Base-by-base conservation (phyloP, 345 rosid genomes). In the Camelina laxa region DNA sequence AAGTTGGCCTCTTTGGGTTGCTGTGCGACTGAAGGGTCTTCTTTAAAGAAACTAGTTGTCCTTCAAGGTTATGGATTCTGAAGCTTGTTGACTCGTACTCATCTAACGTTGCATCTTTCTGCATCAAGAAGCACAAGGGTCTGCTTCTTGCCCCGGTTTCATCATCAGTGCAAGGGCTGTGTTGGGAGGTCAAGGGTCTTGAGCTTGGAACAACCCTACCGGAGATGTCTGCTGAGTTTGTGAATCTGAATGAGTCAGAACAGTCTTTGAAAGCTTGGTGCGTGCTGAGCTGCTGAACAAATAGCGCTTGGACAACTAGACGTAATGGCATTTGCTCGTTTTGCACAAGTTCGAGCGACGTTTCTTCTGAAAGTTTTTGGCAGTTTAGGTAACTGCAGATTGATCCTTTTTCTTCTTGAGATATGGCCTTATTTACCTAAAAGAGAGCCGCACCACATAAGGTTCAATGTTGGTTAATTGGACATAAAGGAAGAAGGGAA, bases 251-350 rank as follows among this genome's bases (percentile, higher is more conserved):
- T 42, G 73, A 69, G 39, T 69, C 63, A 4, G 95, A 89, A 67
- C 95, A 91, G 73, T 91, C 90, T 76, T 81, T 89, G 80, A 89
- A 89, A 35, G 90, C 88, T 74, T 84, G 88, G 66, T 91, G 94
- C 2, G 92, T 91, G 65, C 82, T 87, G 49, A 86, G 82, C 77
- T 91, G 94, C 50, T 89, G 97, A 44, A 89, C 79, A 36, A 91
- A 86, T 22, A 89, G 92, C 38, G 90, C 95, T 81, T 86, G 90
- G 69, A 91, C 88, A 6, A 89, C 88, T 71, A 87, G 69, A 8
- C 91, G 92, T 21, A 91, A 82, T 14, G 97, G 97, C 92, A 91
- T 85, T 82, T 86, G n/a, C 64, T 91, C 92, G 50, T 91, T 91
- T 76, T 89, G 90, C 68, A 89, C 92, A 4, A 93, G 88, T 56